Percentiles rank a stretch among this genome's conserved stretches.
Conservation (phyloP, 768 basidiomycete species). For the Floccularia luteovirens region DNA sequence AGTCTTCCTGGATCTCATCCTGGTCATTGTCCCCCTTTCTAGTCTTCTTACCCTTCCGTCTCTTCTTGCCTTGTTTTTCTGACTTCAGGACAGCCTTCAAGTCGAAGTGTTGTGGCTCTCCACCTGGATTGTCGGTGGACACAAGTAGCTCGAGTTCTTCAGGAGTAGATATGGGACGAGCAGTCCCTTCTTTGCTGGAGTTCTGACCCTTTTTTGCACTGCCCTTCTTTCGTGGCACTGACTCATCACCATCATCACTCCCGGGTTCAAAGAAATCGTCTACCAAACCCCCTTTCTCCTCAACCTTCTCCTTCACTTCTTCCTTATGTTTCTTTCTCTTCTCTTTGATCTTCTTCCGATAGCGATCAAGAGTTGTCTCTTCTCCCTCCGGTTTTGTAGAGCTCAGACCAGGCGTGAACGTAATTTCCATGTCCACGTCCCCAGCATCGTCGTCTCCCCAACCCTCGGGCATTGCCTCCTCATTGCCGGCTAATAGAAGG, state of each 20-base stretch:
- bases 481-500: constrained; percentile 60
- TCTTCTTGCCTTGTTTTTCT: constrained; percentile 60
- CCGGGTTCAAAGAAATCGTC: constrained; percentile 79
- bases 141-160: constrained; percentile 64
- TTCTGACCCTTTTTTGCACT: neutral
- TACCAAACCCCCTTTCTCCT: constrained; percentile 12
- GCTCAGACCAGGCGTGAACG: constrained; percentile 82
- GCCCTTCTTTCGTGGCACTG: constrained; percentile 7
- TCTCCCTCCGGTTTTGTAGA: constrained; percentile 44
- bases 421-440: constrained; percentile 89
- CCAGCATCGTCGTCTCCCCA: constrained; percentile 53
- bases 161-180: constrained; percentile 38
- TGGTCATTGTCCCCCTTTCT: constrained; percentile 23
- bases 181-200: constrained; percentile 5
- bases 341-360: constrained; percentile 86
- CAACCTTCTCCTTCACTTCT: constrained; percentile 37
- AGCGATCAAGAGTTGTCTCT: constrained; percentile 87
- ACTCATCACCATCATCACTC: constrained; percentile 22
- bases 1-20: constrained; percentile 73
- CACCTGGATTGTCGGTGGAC: constrained; percentile 42
- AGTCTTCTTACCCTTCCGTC: constrained; percentile 29
- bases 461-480: constrained; percentile 74
- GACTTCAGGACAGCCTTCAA: constrained; percentile 84
- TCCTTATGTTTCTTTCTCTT: constrained; percentile 79
- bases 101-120: constrained; percentile 76